A percentile compares a stretch with the other conserved stretches of the same genome.
phyloP scores from a whole-genome alignment of 371 early-diverging fungal genomes.

The Circinella umbellata region DNA sequence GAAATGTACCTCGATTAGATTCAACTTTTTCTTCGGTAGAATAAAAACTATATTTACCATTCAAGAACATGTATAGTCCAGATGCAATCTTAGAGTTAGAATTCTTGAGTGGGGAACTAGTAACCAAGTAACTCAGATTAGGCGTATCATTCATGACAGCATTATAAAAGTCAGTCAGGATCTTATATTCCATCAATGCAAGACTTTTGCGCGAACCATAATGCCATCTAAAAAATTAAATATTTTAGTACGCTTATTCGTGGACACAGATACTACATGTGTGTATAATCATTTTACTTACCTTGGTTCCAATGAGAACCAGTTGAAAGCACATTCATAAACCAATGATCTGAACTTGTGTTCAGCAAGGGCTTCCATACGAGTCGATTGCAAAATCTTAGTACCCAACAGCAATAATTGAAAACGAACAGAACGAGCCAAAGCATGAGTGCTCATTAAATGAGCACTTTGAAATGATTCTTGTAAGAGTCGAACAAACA shows the following conservation, averaged over 20 bases:
- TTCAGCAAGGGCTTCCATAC: slow-evolving; percentile 70
- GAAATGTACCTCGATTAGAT: background rate
- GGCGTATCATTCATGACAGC: slow-evolving; percentile 71
- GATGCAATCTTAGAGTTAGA: slow-evolving; percentile 42
- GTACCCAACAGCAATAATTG: slow-evolving; percentile 79
- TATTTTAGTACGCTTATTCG: background rate
- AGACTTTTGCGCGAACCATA: slow-evolving; percentile 73
- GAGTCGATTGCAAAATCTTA: slow-evolving; percentile 72
- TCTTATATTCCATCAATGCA: slow-evolving; percentile 66
- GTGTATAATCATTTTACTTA: slow-evolving; percentile 32
- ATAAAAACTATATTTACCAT: slow-evolving; percentile 23
- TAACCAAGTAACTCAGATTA: slow-evolving; percentile 54
- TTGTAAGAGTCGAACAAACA: slow-evolving; percentile 78
- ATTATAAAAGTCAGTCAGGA: slow-evolving; percentile 71
- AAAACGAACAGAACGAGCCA: slow-evolving; percentile 82
- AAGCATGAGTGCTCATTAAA: slow-evolving; percentile 71
- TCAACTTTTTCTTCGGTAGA: too few relatives aligned
- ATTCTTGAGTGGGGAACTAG: slow-evolving; percentile 49
- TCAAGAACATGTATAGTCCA: slow-evolving; percentile 52
- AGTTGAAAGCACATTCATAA: slow-evolving; percentile 70
- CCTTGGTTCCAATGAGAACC: slow-evolving; percentile 75
- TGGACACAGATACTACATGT: background rate
- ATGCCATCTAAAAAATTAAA: slow-evolving; percentile 52
- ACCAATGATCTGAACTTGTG: slow-evolving; percentile 66
- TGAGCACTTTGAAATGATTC: slow-evolving; percentile 71